A percentile compares a stretch with the other conserved stretches of the same genome.
phyloP scores from a whole-genome alignment of 352 stramenopile species.

The Globisporangium takayamanum region DNA sequence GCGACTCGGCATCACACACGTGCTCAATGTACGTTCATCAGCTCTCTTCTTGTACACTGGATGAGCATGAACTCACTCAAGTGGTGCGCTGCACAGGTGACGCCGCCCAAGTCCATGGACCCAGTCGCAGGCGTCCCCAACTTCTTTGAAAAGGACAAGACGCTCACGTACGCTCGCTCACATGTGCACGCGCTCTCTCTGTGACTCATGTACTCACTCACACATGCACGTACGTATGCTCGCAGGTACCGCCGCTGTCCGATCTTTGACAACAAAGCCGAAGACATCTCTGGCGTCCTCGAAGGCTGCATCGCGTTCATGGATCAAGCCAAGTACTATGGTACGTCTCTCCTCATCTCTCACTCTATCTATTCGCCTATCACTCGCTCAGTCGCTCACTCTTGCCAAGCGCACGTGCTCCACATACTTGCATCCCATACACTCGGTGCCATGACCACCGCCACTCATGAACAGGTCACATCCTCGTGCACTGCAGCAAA shows the following conservation, averaged over 20 bases:
- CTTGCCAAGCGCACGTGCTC: constrained; percentile 26
- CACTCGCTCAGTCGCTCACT: constrained; percentile 21
- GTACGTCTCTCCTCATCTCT: constrained; percentile 25
- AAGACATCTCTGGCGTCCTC: constrained; percentile 80
- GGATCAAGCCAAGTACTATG: constrained; percentile 89
- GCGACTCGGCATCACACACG: constrained; percentile 65
- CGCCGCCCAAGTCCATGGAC: constrained; percentile 67
- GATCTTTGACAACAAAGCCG: constrained; percentile 88
- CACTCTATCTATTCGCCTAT: neutral
- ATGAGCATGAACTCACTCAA: no score
- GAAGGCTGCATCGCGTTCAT: constrained; percentile 87
- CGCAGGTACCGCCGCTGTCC: constrained; percentile 72
- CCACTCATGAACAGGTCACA: constrained; percentile 33
- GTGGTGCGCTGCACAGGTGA: constrained; percentile 36
- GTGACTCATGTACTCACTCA: neutral
- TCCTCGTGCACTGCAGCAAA: constrained; percentile 91
- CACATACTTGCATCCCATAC: neutral
- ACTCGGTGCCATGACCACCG: neutral
- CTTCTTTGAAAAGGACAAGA: constrained; percentile 88
- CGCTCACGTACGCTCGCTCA: constrained; percentile 32
- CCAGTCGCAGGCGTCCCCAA: constrained; percentile 84
- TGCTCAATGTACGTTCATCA: constrained; percentile 57
- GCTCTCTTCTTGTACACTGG: neutral
- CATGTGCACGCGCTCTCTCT: neutral
- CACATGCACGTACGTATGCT: neutral